Conservation (phyloP, 805 yeast genomes). For the Saccharomycopsis selenospora region DNA sequence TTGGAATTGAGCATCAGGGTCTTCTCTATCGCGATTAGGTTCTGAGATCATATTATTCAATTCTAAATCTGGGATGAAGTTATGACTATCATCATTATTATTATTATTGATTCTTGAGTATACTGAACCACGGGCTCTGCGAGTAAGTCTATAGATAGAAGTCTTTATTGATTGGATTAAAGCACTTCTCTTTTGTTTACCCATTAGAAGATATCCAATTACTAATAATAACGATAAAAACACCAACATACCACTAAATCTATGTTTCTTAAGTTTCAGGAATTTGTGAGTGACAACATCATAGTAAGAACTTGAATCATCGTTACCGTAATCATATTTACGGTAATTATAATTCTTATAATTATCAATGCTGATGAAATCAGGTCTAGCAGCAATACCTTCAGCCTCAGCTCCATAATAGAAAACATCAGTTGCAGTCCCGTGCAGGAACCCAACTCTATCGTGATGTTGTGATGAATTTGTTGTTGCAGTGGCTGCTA, state of each 20-base stretch:
- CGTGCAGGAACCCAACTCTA: conserved; percentile 37
- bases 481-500: conserved; percentile 20
- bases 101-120: conserved; percentile 5
- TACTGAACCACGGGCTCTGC: not conserved
- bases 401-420: conserved; percentile 47
- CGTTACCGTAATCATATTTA: conserved; percentile 28
- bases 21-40: not conserved
- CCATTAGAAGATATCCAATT: conserved; percentile 32
- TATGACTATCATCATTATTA: conserved; percentile 1
- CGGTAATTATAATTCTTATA: conserved; percentile 26
- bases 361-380: conserved; percentile 24
- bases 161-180: conserved; percentile 1
- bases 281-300: not conserved
- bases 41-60: conserved; percentile 12
- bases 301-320: conserved; percentile 36
- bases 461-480: conserved; percentile 17
- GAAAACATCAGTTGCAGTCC: conserved; percentile 41
- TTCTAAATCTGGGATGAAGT: conserved; percentile 14
- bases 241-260: conserved; percentile 33
- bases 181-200: conserved; percentile 24
- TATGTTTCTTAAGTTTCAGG: conserved; percentile 25
- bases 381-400: conserved; percentile 38
- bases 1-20: conserved; percentile 11
- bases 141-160: not conserved
- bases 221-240: conserved; percentile 28